Conservation (phyloP, 176 grass and related monocot species). For the Cymbopogon citratus region DNA sequence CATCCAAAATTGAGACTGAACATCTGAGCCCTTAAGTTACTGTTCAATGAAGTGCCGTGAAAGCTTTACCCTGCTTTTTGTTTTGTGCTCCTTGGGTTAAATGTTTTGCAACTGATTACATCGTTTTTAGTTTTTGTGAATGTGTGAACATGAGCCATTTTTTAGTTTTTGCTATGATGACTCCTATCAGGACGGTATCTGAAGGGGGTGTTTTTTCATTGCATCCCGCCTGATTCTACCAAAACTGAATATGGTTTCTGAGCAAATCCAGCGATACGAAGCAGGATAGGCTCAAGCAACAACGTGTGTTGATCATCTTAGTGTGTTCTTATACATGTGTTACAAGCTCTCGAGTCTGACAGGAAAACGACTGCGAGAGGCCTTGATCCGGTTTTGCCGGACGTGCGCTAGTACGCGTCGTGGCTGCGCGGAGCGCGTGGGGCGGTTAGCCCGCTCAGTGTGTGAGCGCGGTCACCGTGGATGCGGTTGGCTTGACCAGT, state of each 20-base stretch:
- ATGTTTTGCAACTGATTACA: background rate
- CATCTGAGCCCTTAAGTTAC: background rate
- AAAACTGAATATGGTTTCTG: conserved; percentile 13
- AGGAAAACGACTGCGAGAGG: no score
- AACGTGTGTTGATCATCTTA: no score
- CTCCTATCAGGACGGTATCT: conserved; percentile 11
- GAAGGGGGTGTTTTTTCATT: background rate
- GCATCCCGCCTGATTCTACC: background rate
- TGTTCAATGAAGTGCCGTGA: background rate
- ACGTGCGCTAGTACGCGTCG: no score
- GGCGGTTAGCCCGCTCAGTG: no score
- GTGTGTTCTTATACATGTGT: no score
- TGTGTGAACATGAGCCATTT: background rate
- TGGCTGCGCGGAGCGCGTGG: no score
- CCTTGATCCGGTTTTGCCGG: no score
- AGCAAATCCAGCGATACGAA: background rate
- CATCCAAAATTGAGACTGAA: background rate
- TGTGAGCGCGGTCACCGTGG: no score
- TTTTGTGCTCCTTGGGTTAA: background rate
- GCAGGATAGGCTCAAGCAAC: no score
- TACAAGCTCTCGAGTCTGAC: no score
- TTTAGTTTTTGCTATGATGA: background rate
- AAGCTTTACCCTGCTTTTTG: background rate
- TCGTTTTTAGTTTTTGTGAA: background rate
- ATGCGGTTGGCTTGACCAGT: no score